Evolutionary conservation across 1,284 basidiomycete genomes (phyloP), one percentile per base, ranked within the genome.

Genomic region (Boletus chippewaensis): DNA sequence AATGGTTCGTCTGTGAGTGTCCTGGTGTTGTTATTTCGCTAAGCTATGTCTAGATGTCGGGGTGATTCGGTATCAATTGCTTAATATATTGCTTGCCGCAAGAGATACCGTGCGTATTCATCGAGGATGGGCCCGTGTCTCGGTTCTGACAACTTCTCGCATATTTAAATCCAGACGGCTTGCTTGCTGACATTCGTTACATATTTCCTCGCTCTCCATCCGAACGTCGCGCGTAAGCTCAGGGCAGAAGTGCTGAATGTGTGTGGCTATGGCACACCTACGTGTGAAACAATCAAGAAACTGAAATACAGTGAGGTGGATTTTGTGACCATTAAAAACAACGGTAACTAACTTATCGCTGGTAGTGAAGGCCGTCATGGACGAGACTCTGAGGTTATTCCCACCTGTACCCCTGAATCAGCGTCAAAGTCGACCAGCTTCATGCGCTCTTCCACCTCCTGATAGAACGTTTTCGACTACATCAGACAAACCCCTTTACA

Each of bases 21-120:
- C 18, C 45, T 55, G 38, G 46, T 29, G 28, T 40, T 16, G 2
- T 26, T 26, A 52, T 46, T 20, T 56, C 20, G 20, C 54, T 45
- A 43, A 63, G 5, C 40, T 5, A 26, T 34, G 16, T 49, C 36
- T 51, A 84, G 80, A 83, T 59, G 68, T 69, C 15, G 66, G 74
- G 13, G 62, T 81, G 36, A 84, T 87, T 53, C 78, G 81, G 28
- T 82, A 87, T 61, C 83, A 87, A 57, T 65, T 87, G 7, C 68
- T 89, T n/a, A 88, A 79, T 60, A 80, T 89, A 63, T 69, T 89
- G 8, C 69, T 88, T 29, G 86, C 86, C 13, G 77, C 83, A 16
- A 69, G 86, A 49, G 85, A 89, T 61, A 87, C 85, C n/a, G 84
- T 84, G 47, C 39, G 77, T 68, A 11, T 41, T 45, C 39, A 40